These are phyloP conservation scores for Lactarius evosmus DNA, from an alignment of 768 basidiomycete species.

Conservation along the genomic window DNA sequence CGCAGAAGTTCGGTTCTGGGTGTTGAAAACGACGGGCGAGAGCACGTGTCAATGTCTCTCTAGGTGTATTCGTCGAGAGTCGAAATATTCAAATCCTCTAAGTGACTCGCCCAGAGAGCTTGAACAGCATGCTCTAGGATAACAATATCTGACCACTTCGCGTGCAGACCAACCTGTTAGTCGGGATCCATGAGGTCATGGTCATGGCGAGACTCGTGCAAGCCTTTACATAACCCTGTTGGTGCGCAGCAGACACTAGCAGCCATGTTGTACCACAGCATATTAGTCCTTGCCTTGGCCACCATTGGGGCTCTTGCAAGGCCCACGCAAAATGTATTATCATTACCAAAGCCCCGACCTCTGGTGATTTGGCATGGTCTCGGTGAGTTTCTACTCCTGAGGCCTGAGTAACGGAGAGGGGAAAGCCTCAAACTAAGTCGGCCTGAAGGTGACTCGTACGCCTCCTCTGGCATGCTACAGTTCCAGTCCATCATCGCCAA, in stretches of 20 bases:
- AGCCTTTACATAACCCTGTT: too few relatives aligned
- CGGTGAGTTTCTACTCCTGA: slow-evolving; percentile 34
- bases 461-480: slow-evolving; percentile 67
- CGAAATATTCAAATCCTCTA: too few relatives aligned
- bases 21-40: too few relatives aligned
- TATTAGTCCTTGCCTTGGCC: slow-evolving; percentile 5
- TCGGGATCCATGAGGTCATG: too few relatives aligned
- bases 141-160: too few relatives aligned
- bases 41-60: too few relatives aligned
- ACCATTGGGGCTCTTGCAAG: slow-evolving; percentile 5
- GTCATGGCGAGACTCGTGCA: too few relatives aligned
- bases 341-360: slow-evolving; percentile 40
- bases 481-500: slow-evolving; percentile 57
- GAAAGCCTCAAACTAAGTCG: neutral
- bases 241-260: neutral
- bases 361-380: slow-evolving; percentile 78
- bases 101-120: too few relatives aligned
- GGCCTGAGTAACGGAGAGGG: neutral
- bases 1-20: too few relatives aligned
- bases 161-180: too few relatives aligned
- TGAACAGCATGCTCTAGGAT: too few relatives aligned
- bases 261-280: neutral
- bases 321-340: slow-evolving; percentile 18
- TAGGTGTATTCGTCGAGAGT: too few relatives aligned
- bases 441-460: slow-evolving; percentile 63